These are phyloP conservation scores for Alectoria sarmentosa DNA, from an alignment of 495 filamentous ascomycete species.

Conservation along the genomic window DNA sequence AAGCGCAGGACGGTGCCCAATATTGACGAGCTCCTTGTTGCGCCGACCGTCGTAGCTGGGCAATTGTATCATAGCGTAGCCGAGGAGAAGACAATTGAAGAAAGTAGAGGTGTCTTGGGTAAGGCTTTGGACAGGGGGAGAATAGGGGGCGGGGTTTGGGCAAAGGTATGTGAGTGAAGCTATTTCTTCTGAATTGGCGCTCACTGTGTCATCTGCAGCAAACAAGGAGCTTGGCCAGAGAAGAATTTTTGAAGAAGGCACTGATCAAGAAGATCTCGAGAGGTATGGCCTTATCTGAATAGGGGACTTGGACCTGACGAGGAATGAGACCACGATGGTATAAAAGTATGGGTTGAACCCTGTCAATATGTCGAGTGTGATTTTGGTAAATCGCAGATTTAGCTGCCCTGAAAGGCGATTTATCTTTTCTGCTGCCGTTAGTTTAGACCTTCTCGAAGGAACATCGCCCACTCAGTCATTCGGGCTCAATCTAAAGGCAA, in stretches of 20 bases:
- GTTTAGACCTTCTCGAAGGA: not conserved
- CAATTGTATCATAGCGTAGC: constrained; percentile 85
- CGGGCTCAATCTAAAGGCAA: not conserved
- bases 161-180: constrained; percentile 43
- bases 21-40: constrained; percentile 88
- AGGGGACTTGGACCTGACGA: constrained; percentile 30
- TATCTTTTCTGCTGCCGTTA: not conserved
- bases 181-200: not conserved
- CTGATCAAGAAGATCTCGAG: constrained; percentile 79
- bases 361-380: not conserved
- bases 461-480: not conserved
- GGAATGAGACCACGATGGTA: not conserved
- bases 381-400: not conserved
- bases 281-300: constrained; percentile 63
- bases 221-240: constrained; percentile 74
- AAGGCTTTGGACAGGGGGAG: constrained; percentile 74
- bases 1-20: constrained; percentile 48
- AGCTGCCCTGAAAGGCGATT: not conserved
- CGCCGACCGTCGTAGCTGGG: constrained; percentile 83
- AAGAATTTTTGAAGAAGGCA: constrained; percentile 87
- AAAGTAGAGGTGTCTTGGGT: constrained; percentile 79
- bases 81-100: constrained; percentile 76
- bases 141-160: constrained; percentile 74
- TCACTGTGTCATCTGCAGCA: constrained; percentile 37
- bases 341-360: not conserved